phyloP scores from a whole-genome alignment of 202 grass and related monocot species.

The Carex arenaria region DNA sequence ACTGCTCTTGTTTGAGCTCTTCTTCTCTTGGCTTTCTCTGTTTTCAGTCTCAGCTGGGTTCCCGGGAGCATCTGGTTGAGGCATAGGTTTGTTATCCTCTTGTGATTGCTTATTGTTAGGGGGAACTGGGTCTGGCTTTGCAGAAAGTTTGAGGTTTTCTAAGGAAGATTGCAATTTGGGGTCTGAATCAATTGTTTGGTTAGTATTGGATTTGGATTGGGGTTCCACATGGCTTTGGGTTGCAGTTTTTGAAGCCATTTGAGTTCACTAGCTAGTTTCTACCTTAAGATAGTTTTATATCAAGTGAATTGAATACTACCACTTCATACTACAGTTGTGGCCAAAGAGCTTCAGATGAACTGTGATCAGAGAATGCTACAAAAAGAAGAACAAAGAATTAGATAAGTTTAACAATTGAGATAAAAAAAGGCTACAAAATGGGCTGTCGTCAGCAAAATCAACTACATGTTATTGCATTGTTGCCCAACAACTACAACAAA shows the following conservation, averaged over 20 bases:
- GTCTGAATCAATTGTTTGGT: neutral
- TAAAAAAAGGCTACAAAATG: neutral
- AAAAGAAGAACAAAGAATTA: neutral
- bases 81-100: slow-evolving; percentile 5
- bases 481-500: neutral
- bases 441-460: neutral
- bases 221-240: neutral
- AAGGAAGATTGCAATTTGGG: slow-evolving; percentile 11
- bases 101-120: neutral
- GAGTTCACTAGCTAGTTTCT: neutral
- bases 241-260: slow-evolving; percentile 24
- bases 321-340: slow-evolving; percentile 9
- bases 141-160: neutral
- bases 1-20: slow-evolving; percentile 43
- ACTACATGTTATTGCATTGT: neutral
- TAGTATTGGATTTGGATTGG: slow-evolving; percentile 1
- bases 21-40: slow-evolving; percentile 42
- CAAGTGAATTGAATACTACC: neutral
- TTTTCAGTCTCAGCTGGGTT: neutral
- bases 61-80: neutral
- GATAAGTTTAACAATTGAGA: neutral
- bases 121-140: neutral
- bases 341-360: neutral
- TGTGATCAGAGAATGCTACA: neutral
- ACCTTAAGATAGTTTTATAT: neutral